Evolutionary conservation across 345 rosid genomes (phyloP), one percentile per base, ranked within the genome.

Genomic region (Firmiana major): DNA sequence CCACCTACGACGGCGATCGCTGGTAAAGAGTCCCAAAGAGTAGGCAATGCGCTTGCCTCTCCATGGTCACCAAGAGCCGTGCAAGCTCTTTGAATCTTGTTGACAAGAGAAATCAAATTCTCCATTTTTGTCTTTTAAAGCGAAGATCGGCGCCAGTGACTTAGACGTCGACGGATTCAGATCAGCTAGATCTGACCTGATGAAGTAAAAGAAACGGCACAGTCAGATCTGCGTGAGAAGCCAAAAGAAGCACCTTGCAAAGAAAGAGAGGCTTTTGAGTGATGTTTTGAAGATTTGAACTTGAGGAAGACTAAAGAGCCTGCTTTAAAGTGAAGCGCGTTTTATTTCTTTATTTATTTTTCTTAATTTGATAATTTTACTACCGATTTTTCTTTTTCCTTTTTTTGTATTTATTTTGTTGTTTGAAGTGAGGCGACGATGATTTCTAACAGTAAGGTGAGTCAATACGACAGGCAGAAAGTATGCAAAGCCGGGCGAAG

Each of bases 1-100:
- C 99, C 99, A 80, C 99, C 99, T 82, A 96, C 99, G 77, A 96
- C 99, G 73, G 99, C 99, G 80, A 96, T 96, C 68, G 98, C 79
- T 12, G 99, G 99, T 63, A 97, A 80, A 72, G 98, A 88, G 84
- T 97, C 99, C 99, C 99, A 97, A 4, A 97, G 91, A 66, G 99
- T 97, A 57, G 99, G 99, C 60, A 97, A 76, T 66, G 98, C 94
- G 77, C 90, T 88, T 28, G 85, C 83, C 40, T 96, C 99, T 22
- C 99, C 99, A 66, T 96, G 90, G 81, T 96, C 99, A 62, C 99
- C 99, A 1, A 96, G 98, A 75, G 99, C 98, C n/a, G 99, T 96
- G 79, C 99, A 96, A 77, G 98, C 99, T 89, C 99, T 92, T 82
- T 96, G 99, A 63, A 96, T 94, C 84, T 94, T 96, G 87, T 96